phyloP scores from a whole-genome alignment of 345 rosid species.

The Eucalyptus pumila region DNA sequence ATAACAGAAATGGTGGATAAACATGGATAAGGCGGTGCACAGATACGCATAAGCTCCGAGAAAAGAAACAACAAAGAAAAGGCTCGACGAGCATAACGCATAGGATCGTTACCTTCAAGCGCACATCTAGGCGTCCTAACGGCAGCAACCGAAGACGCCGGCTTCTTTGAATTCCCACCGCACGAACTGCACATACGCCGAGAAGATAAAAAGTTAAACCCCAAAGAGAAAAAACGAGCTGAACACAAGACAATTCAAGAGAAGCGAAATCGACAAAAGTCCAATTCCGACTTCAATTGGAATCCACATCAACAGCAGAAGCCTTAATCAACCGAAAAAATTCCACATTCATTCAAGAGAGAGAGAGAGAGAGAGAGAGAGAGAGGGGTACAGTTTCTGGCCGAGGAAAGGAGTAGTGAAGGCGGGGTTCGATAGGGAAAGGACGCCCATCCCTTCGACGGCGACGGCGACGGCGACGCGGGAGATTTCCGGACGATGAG shows the following conservation, averaged over 20 bases:
- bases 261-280: not conserved
- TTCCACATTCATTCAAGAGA: not conserved
- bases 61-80: not conserved
- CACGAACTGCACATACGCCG: slow-evolving; percentile 9
- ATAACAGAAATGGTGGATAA: not conserved
- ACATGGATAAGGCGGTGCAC: not conserved
- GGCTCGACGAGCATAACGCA: not conserved
- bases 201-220: not conserved
- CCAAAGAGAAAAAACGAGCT: not conserved
- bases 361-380: not conserved
- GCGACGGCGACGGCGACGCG: not conserved
- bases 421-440: slow-evolving; percentile 37
- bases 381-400: slow-evolving; percentile 19
- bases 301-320: not conserved
- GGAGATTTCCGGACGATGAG: not conserved
- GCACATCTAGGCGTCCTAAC: slow-evolving; percentile 40
- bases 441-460: slow-evolving; percentile 25
- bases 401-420: slow-evolving; percentile 36
- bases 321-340: not conserved
- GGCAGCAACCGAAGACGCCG: slow-evolving; percentile 2
- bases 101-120: slow-evolving; percentile 41
- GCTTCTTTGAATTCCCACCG: slow-evolving; percentile 1
- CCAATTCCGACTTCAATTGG: not conserved
- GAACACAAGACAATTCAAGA: not conserved
- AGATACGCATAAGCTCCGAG: not conserved